Base-by-base conservation (phyloP, 2,329 filamentous ascomycete genomes). In the Venturiaceae sp. region DNA sequence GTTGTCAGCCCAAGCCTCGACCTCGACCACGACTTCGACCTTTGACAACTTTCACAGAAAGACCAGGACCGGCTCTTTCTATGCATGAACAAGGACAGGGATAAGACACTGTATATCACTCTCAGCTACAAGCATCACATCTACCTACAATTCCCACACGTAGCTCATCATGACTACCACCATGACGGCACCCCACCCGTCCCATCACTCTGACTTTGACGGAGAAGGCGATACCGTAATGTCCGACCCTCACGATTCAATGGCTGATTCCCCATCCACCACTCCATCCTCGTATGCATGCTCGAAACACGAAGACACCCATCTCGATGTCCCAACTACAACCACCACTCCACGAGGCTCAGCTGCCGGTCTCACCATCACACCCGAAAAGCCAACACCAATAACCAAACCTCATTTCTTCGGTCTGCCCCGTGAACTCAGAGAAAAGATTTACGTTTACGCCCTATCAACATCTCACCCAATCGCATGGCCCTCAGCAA, bases 381-480 rank as follows among this genome's bases (percentile, higher is more conserved):
- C 9, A 1, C 13, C 44, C 16, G 44, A 50, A 6, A 50, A 50
- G 30, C 44, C 28, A 50, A 16, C 44, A 50, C 44, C 44, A 30
- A 23, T 26, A n/a, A 30, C 44, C 6, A 50, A 50, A 30, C 32
- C 54, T 14, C 67, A 67, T 8, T 64, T 72, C 7, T 64, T 72
- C 13, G 66, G 66, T 16, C 67, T 73, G 0, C 71, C 71, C 5
- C 65, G 68, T 39, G 71, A 73, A 53, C 63, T 73, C 54, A 65
- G 71, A 60, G 66, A 71, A 54, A 66, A 66, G 39, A 63, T 73
- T 57, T 73, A 72, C 60, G 54, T 60, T 62, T 63, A 5, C 65
- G 60, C 32, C 66, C 70, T 28, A 69, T 72, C 65, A 67, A 66
- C 68, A 70, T 67, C 1, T 7, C 32, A 60, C 28, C 19, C 54